Evolutionary conservation across 805 yeast species (phyloP).

Genomic region (Geotrichum ghanense): DNA sequence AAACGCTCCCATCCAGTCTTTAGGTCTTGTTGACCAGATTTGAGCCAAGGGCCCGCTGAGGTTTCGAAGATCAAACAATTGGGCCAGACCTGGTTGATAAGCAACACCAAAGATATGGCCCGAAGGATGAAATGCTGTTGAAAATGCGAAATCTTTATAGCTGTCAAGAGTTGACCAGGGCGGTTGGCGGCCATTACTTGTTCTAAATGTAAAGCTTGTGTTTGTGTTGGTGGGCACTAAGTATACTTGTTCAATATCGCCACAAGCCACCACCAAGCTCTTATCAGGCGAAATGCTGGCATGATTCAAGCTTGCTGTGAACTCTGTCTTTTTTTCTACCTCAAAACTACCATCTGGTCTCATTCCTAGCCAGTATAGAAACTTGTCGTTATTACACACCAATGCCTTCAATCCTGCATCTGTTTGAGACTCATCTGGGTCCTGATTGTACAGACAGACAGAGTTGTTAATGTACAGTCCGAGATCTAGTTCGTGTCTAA

Average conservation of each 20-base stretch:
- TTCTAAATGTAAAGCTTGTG: not conserved
- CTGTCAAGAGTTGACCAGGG: constrained; percentile 15
- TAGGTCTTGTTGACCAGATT: constrained; percentile 33
- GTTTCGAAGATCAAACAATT: constrained; percentile 67
- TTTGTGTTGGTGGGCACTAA: constrained; percentile 26
- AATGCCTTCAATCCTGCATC: constrained; percentile 33
- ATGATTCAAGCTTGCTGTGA: constrained; percentile 64
- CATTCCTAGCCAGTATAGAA: constrained; percentile 55
- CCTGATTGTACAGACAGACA: constrained; percentile 32
- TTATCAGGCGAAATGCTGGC: constrained; percentile 57
- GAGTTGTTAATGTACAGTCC: constrained; percentile 82
- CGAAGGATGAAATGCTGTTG: constrained; percentile 66
- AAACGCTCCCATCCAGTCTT: constrained; percentile 48
- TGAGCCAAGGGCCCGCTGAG: constrained; percentile 26
- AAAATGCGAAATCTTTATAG: constrained; percentile 62
- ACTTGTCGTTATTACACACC: constrained; percentile 76
- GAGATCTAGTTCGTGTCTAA: constrained; percentile 38
- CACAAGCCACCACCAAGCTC: constrained; percentile 52
- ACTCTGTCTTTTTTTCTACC: constrained; percentile 32
- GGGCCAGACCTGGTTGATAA: constrained; percentile 76
- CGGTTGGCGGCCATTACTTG: constrained; percentile 7
- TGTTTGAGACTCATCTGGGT: constrained; percentile 20
- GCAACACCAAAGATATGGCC: constrained; percentile 66
- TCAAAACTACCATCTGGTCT: constrained; percentile 34
- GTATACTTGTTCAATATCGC: constrained; percentile 63